Percentiles rank a stretch among this genome's conserved stretches.
Conservation (phyloP, 306 rosid species). For the Glycine tomentella region DNA sequence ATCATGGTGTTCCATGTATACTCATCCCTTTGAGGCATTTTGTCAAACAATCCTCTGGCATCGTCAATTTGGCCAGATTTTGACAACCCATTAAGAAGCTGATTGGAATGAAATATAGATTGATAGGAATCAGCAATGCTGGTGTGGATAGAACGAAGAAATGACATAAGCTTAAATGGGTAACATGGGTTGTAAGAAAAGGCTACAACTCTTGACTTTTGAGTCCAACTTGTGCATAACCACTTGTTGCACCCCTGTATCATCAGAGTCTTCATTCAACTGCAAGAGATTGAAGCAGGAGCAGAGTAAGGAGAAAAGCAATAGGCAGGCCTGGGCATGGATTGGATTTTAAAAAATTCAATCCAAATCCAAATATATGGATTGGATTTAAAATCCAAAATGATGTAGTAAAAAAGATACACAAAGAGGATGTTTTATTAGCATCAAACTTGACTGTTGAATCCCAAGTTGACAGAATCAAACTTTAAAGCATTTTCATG, state of each 20-base stretch:
- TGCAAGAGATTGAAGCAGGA: not conserved
- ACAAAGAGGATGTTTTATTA: too few relatives aligned
- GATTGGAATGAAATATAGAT: constrained; percentile 56
- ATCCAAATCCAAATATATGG: too few relatives aligned
- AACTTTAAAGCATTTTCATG: not conserved
- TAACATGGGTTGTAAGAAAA: constrained; percentile 26
- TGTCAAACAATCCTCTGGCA: constrained; percentile 78
- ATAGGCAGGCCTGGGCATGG: too few relatives aligned
- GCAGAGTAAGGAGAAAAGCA: not conserved
- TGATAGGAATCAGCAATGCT: constrained; percentile 40
- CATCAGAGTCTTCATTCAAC: constrained; percentile 13
- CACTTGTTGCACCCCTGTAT: constrained; percentile 31
- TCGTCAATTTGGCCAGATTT: constrained; percentile 66
- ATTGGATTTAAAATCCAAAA: too few relatives aligned
- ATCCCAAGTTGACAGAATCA: constrained; percentile 39
- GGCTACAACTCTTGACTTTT: constrained; percentile 25
- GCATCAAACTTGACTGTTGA: constrained; percentile 1
- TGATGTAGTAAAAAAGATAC: too few relatives aligned
- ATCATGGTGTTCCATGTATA: constrained; percentile 86
- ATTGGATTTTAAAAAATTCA: too few relatives aligned
- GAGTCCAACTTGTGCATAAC: constrained; percentile 59
- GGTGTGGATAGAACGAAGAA: constrained; percentile 34
- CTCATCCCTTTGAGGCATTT: constrained; percentile 71
- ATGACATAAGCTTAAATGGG: constrained; percentile 41
- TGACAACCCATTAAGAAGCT: constrained; percentile 55